Conservation (phyloP, 352 stramenopile genomes). For the Hyaloperonospora arabidopsidis region DNA sequence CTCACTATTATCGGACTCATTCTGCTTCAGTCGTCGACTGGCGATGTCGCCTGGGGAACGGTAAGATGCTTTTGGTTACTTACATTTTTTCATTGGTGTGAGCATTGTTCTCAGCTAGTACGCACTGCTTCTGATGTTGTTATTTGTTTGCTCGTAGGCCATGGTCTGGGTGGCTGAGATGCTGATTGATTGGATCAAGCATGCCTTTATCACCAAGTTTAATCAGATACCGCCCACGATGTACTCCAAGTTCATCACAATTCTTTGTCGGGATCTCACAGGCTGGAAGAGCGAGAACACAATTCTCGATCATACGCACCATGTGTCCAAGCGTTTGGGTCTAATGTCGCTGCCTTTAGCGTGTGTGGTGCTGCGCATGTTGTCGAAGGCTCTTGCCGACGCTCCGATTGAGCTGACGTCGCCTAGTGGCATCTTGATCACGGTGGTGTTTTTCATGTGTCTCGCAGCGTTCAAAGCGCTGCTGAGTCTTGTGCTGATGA, state of each 20-base stretch:
- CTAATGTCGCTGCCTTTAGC: conserved; percentile 91
- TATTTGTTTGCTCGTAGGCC: conserved; percentile 21
- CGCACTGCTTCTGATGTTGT: neutral
- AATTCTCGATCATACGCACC: conserved; percentile 91
- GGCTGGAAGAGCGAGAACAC: conserved; percentile 88
- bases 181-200: conserved; percentile 97
- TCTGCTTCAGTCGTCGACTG: conserved; percentile 80
- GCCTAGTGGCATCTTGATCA: conserved; percentile 38
- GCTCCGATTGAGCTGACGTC: conserved; percentile 33
- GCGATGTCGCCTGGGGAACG: conserved; percentile 67
- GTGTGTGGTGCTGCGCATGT: conserved; percentile 87
- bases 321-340: conserved; percentile 89
- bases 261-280: conserved; percentile 91
- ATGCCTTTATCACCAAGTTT: conserved; percentile 99
- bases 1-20: conserved; percentile 93
- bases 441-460: conserved; percentile 59
- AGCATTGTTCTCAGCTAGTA: neutral
- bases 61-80: conserved; percentile 18
- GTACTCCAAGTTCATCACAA: conserved; percentile 93
- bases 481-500: conserved; percentile 69
- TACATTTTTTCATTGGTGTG: neutral
- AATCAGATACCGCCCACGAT: conserved; percentile 91
- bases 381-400: conserved; percentile 54
- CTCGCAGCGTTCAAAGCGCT: conserved; percentile 73
- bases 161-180: conserved; percentile 92